Evolutionary conservation across 768 basidiomycete species (phyloP).

Genomic region (Termitomyces sp.): DNA sequence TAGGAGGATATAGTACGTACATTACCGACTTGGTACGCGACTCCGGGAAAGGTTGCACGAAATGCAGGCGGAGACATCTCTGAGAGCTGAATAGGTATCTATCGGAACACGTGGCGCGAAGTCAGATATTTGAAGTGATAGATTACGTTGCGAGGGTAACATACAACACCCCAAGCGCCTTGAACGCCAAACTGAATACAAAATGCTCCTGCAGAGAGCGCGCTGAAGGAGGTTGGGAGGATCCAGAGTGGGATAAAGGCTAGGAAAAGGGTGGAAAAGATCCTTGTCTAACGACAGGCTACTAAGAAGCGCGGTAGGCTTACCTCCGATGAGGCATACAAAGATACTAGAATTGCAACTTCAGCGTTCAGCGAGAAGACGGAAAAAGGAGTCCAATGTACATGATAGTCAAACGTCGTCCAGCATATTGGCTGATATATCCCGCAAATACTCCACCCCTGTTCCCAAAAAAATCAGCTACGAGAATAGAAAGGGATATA

Average conservation of each 20-base stretch:
- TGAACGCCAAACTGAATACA: slow-evolving; percentile 86
- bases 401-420: slow-evolving; percentile 19
- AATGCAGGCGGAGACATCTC: slow-evolving; percentile 88
- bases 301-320: not conserved
- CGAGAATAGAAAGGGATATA: not conserved
- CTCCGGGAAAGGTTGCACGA: slow-evolving; percentile 82
- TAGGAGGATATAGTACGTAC: slow-evolving; percentile 22
- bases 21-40: slow-evolving; percentile 82
- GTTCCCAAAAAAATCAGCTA: not conserved
- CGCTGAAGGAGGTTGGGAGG: slow-evolving; percentile 60
- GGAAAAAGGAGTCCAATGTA: slow-evolving; percentile 1
- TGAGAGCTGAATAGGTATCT: slow-evolving; percentile 70
- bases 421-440: slow-evolving; percentile 16
- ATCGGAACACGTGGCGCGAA: slow-evolving; percentile 23
- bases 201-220: slow-evolving; percentile 79
- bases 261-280: slow-evolving; percentile 3
- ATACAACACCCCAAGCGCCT: slow-evolving; percentile 84
- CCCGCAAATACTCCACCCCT: slow-evolving; percentile 17
- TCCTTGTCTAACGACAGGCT: not conserved
- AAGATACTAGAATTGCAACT: slow-evolving; percentile 33
- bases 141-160: slow-evolving; percentile 31
- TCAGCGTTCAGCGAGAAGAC: not conserved
- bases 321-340: slow-evolving; percentile 48
- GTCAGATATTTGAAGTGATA: slow-evolving; percentile 9
- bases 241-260: slow-evolving; percentile 79